phyloP scores from a whole-genome alignment of 805 yeast genomes.

The Candida glaebosa region DNA sequence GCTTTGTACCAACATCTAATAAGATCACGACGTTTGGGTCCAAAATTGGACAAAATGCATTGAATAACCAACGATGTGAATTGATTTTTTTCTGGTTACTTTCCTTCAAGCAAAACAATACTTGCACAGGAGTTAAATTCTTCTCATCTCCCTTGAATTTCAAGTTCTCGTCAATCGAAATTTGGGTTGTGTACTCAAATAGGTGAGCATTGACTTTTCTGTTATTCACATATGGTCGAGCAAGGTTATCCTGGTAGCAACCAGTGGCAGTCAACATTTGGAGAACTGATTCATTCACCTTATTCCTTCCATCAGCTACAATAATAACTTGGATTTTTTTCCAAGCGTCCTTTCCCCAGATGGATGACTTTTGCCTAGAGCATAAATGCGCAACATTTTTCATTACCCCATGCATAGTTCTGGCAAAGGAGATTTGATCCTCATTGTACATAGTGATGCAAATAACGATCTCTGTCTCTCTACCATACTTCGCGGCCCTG shows the following conservation, averaged over 20 bases:
- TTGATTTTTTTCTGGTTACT: slow-evolving; percentile 89
- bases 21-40: slow-evolving; percentile 88
- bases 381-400: slow-evolving; percentile 86
- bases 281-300: slow-evolving; percentile 77
- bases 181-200: slow-evolving; percentile 94
- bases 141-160: slow-evolving; percentile 89
- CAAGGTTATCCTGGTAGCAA: slow-evolving; percentile 95
- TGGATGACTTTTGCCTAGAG: slow-evolving; percentile 72
- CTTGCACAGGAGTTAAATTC: slow-evolving; percentile 91
- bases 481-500: slow-evolving; percentile 78
- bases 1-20: slow-evolving; percentile 96
- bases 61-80: slow-evolving; percentile 96
- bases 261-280: slow-evolving; percentile 93
- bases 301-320: slow-evolving; percentile 92
- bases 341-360: slow-evolving; percentile 98
- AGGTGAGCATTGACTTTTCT: slow-evolving; percentile 90
- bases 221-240: slow-evolving; percentile 89
- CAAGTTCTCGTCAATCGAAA: slow-evolving; percentile 83
- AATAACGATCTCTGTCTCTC: slow-evolving; percentile 88
- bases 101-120: slow-evolving; percentile 89
- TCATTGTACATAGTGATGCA: slow-evolving; percentile 98
- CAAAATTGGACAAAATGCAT: slow-evolving; percentile 87
- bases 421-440: slow-evolving; percentile 81
- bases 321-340: slow-evolving; percentile 90
- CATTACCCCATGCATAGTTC: slow-evolving; percentile 94